Conservation (phyloP, 2,329 filamentous ascomycete species). For the Leptographium flavum region DNA sequence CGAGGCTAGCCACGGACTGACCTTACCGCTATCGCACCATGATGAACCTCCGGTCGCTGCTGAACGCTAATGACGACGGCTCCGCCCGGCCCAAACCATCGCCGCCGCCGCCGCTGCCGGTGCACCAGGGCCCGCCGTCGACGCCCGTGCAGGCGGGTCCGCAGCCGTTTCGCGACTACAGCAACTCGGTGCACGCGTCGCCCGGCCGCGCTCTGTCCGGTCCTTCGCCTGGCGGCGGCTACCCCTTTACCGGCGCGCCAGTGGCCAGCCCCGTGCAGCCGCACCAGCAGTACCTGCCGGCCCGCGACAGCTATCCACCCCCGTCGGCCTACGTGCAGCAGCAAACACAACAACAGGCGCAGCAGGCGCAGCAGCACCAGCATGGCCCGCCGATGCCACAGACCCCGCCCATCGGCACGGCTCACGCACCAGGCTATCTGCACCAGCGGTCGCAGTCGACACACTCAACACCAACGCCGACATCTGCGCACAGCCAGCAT, state of each 20-base stretch:
- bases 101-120: constrained; percentile 12
- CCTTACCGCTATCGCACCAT: too few species aligned
- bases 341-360: too few species aligned
- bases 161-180: constrained; percentile 37
- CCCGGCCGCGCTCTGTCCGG: constrained; percentile 29
- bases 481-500: constrained; percentile 45
- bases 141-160: constrained; percentile 27
- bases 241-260: constrained; percentile 24
- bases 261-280: constrained; percentile 30
- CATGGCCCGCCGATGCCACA: constrained; percentile 30
- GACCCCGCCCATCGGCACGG: constrained; percentile 33
- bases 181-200: constrained; percentile 31
- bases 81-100: constrained; percentile 16
- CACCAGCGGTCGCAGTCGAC: constrained; percentile 41
- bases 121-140: constrained; percentile 8
- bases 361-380: too few species aligned
- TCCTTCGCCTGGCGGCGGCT: constrained; percentile 19
- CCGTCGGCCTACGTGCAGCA: too few species aligned
- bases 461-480: constrained; percentile 46
- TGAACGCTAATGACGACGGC: constrained; percentile 36
- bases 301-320: too few species aligned
- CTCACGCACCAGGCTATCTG: constrained; percentile 20
- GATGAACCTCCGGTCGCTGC: constrained; percentile 39
- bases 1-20: too few species aligned
- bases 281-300: background rate